Evolutionary conservation across 345 rosid species (phyloP), one percentile per base, ranked within the genome.

Genomic region (Bruguiera parviflora): DNA sequence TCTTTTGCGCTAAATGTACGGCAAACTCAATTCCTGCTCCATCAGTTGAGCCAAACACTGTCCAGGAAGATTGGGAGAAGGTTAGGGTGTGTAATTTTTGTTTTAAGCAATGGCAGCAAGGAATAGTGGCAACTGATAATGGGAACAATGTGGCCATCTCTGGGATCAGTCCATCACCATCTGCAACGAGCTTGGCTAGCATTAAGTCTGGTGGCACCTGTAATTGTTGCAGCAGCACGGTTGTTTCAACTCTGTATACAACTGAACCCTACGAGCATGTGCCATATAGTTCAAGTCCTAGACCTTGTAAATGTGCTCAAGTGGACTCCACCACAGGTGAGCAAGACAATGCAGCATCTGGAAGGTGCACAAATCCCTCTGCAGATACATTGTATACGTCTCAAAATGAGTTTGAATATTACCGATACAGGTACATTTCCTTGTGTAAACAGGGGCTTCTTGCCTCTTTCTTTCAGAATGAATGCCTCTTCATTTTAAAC

Each of bases 1-100:
- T 93, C 68, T 93, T 93, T 82, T 91, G 98, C 53, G 90, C 90
- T 29, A 92, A 82, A 81, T 93, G 98, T 80, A 91, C 98, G 0
- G 72, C 80, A 0, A 91, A 88, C 61, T 89, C 96, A 3, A 67
- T 93, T 73, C 96, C 89, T 63, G 83, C 75, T 43, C 68, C 82
- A 33, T 55, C 84, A 27, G 47, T 61, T 52, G 87, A 89, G 65
- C 74, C 84, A 69, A 79, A 71, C 71, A 75, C 68, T 75, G 77
- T 80, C 0, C 58, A 66, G 68, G 91, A 87, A 64, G 94, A 91
- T 66, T 71, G 88, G 79, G 92, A 86, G 71, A 86, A 75, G 86
- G 76, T 93, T 74, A 85, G 97, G 75, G 96, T 88, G 11, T 93
- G 98, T 76, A 89, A 88, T 74, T 93, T 80, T 80, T 93, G 97